Conservation (phyloP, 2,329 filamentous ascomycete genomes). For the Aspergillus versicolor region DNA sequence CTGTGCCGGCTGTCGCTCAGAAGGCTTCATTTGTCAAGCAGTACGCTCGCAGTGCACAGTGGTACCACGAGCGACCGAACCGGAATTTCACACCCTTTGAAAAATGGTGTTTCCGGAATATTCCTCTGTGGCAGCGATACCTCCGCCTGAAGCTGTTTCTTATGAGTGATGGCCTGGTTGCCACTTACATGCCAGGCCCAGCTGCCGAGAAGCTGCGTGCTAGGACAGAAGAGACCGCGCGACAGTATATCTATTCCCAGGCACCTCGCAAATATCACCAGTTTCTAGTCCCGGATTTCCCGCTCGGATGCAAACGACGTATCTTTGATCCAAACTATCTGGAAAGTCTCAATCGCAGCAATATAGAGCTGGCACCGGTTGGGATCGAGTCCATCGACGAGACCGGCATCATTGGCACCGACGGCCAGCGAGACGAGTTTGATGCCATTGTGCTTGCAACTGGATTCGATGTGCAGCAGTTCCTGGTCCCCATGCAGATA, state of each 20-base stretch:
- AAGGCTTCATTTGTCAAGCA: conserved; percentile 25
- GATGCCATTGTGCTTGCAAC: conserved; percentile 37
- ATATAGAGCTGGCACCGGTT: conserved; percentile 12
- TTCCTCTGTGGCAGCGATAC: conserved; percentile 23
- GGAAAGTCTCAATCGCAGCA: conserved; percentile 6
- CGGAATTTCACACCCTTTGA: conserved; percentile 26
- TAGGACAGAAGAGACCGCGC: conserved; percentile 13
- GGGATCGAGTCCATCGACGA: conserved; percentile 16
- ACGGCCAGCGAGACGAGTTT: conserved; percentile 18
- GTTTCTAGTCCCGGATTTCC: conserved; percentile 18
- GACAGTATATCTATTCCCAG: conserved; percentile 19
- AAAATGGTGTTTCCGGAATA: conserved; percentile 28
- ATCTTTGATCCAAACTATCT: conserved; percentile 14
- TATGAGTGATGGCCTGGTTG: conserved; percentile 16
- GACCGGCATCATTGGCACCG: conserved; percentile 14
- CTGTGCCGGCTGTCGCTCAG: conserved; percentile 25
- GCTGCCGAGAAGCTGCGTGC: conserved; percentile 14
- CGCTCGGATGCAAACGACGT: conserved; percentile 9
- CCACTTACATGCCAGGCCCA: conserved; percentile 20
- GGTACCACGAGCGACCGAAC: conserved; percentile 38
- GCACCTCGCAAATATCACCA: conserved; percentile 22
- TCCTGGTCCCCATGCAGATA: conserved; percentile 34
- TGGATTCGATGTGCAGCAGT: conserved; percentile 37
- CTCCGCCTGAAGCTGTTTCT: conserved; percentile 22
- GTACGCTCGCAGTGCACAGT: conserved; percentile 27